These are phyloP conservation scores for Caloboletus firmus DNA, from an alignment of 1,284 basidiomycete genomes.

Conservation along the genomic window DNA sequence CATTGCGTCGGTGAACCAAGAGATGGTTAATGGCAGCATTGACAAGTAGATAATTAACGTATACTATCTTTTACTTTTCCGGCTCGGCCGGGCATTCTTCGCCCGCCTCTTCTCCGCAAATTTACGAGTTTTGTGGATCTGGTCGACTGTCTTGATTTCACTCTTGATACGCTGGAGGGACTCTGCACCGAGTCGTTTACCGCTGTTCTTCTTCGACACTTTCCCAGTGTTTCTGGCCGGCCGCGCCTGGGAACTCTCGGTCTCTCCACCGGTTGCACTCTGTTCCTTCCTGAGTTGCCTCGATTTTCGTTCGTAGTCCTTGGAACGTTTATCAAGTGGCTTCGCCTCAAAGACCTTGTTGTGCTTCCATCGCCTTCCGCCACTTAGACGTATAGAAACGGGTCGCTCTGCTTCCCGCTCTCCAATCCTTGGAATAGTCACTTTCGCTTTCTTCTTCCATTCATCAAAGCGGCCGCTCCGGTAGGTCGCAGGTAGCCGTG, in stretches of 20 bases:
- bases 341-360: constrained; percentile 61
- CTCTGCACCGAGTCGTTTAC: constrained; percentile 57
- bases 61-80: constrained; percentile 49
- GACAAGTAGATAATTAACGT: constrained; percentile 9
- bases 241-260: constrained; percentile 17
- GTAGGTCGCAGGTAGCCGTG: constrained; percentile 90
- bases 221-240: constrained; percentile 16
- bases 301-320: constrained; percentile 70
- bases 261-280: constrained; percentile 25
- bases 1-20: constrained; percentile 17
- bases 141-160: constrained; percentile 81
- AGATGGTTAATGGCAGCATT: not conserved
- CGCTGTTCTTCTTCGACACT: constrained; percentile 32
- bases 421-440: constrained; percentile 77
- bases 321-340: constrained; percentile 67
- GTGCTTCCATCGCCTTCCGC: constrained; percentile 67
- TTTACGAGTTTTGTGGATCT: constrained; percentile 78
- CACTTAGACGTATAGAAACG: constrained; percentile 34
- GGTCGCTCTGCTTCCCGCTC: constrained; percentile 53
- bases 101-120: constrained; percentile 58
- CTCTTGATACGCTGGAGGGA: constrained; percentile 62
- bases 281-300: constrained; percentile 54
- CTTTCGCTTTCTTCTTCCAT: constrained; percentile 82
- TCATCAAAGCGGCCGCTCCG: constrained; percentile 93
- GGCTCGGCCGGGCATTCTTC: constrained; percentile 73